These are phyloP conservation scores for Diaporthe caulivora DNA, from an alignment of 2,329 filamentous ascomycete species.

Conservation along the genomic window DNA sequence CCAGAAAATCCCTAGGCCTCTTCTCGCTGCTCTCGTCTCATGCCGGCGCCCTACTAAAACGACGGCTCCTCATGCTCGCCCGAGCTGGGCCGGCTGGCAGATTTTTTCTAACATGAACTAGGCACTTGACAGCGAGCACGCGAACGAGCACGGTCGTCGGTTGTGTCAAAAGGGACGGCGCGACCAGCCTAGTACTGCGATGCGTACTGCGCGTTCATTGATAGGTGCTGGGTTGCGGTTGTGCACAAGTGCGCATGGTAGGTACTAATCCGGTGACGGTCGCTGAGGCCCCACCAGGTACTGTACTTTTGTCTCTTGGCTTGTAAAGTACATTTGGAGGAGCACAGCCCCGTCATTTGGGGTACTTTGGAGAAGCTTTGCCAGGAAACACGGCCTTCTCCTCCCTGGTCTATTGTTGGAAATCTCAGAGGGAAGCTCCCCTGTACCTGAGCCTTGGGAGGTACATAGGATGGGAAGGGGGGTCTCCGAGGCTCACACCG, in stretches of 20 bases:
- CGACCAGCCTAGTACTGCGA: not conserved
- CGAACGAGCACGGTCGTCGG: not conserved
- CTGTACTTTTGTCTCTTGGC: not conserved
- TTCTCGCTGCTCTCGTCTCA: not conserved
- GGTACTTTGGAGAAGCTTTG: conserved; percentile 26
- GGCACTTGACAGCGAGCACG: not conserved
- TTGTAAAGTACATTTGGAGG: not conserved
- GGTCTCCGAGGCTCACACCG: conserved; percentile 11
- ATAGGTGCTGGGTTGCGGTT: not conserved
- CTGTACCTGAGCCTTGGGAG: conserved; percentile 1
- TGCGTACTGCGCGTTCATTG: not conserved
- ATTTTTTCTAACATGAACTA: no score
- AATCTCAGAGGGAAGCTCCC: conserved; percentile 10
- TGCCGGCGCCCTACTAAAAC: conserved; percentile 21
- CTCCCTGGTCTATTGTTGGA: conserved; percentile 30
- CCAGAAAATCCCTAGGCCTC: not conserved
- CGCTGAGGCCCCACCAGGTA: not conserved
- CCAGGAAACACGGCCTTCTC: conserved; percentile 2
- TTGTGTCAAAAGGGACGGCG: conserved; percentile 10
- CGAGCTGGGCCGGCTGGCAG: not conserved
- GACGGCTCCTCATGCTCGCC: conserved; percentile 12
- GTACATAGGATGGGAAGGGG: conserved; percentile 22
- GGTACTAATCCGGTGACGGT: conserved; percentile 3
- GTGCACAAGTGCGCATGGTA: conserved; percentile 6
- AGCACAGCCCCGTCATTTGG: not conserved